Evolutionary conservation across 345 rosid genomes (phyloP).

Genomic region (Ricinus communis): DNA sequence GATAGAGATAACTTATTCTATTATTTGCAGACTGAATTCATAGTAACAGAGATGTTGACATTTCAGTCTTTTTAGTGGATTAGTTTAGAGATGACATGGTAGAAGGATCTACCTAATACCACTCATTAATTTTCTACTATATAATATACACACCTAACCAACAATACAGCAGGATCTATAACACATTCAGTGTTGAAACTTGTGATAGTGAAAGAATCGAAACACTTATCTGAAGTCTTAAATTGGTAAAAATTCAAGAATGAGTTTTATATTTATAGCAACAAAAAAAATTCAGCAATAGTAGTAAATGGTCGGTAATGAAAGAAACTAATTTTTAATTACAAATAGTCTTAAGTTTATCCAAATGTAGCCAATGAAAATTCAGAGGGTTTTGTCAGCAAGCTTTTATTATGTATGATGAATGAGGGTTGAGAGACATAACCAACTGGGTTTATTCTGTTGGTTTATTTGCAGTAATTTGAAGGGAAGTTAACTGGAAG

Average conservation of each 20-base stretch:
- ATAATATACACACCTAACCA: not conserved
- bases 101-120: not conserved
- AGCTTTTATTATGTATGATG: too few relatives aligned
- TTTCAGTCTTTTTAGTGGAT: not conserved
- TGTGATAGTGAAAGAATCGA: not conserved
- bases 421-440: too few relatives aligned
- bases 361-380: too few relatives aligned
- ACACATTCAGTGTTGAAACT: not conserved
- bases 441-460: too few relatives aligned
- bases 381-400: too few relatives aligned
- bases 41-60: not conserved
- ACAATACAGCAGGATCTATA: not conserved
- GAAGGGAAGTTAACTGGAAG: too few relatives aligned
- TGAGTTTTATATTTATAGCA: too few relatives aligned
- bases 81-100: conserved; percentile 3
- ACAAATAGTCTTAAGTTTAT: too few relatives aligned
- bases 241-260: not conserved
- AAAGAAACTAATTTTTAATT: too few relatives aligned
- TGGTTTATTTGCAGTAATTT: too few relatives aligned
- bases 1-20: not conserved
- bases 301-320: too few relatives aligned
- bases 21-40: not conserved
- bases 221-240: not conserved
- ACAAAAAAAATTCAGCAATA: too few relatives aligned
- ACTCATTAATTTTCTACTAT: not conserved